Evolutionary conservation across 331 rosid genomes (phyloP).

Genomic region (Pyrus hybrid): DNA sequence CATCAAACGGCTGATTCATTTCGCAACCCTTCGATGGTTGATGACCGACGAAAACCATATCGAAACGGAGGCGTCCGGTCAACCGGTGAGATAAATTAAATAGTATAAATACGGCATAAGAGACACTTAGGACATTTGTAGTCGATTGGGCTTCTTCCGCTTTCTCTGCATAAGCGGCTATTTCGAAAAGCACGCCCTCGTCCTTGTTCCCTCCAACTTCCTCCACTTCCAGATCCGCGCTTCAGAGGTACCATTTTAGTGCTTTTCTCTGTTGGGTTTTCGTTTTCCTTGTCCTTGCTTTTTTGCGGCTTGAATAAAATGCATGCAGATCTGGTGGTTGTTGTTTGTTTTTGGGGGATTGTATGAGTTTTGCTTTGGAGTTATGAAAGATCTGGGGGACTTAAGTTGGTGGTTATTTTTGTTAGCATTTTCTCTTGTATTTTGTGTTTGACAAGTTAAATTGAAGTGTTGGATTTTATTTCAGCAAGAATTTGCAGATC

Average conservation of each 20-base stretch:
- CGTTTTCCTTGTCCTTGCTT: neutral
- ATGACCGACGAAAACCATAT: neutral
- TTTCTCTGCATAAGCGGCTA: neutral
- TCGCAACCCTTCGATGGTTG: neutral
- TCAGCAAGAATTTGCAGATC: neutral
- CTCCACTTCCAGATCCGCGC: constrained; percentile 11
- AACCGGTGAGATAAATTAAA: constrained; percentile 11
- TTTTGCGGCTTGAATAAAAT: neutral
- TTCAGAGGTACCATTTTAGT: neutral
- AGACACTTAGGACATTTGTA: neutral
- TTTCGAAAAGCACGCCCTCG: constrained; percentile 3
- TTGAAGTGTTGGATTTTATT: neutral
- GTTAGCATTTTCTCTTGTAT: neutral
- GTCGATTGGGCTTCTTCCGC: constrained; percentile 10
- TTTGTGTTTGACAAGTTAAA: neutral
- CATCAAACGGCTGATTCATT: constrained; percentile 22
- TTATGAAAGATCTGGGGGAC: neutral
- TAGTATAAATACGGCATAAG: constrained; percentile 29
- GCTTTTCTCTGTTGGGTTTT: neutral
- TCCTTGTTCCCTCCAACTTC: neutral
- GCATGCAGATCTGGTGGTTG: constrained; percentile 36
- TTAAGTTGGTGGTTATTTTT: neutral
- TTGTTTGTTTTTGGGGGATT: neutral
- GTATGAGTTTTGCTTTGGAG: neutral
- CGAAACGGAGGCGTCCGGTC: constrained; percentile 32